Evolutionary conservation across 257 asterid genomes (phyloP).

Genomic region (Avicennia marina): DNA sequence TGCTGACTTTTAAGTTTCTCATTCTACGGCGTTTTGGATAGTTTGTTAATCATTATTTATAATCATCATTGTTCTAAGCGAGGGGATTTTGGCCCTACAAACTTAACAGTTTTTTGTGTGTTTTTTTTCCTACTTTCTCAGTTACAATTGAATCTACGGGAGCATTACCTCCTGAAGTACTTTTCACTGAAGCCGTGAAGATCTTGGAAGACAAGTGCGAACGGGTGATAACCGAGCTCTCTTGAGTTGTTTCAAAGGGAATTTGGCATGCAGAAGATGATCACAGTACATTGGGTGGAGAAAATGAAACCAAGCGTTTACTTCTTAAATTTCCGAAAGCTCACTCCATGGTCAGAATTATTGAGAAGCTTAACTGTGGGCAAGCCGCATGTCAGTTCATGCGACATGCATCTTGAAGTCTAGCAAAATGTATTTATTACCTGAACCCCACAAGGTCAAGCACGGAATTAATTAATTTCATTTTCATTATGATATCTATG

Average conservation of each 20-base stretch:
- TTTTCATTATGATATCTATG: too few species aligned
- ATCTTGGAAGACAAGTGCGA: slow-evolving; percentile 85
- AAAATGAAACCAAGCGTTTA: not conserved
- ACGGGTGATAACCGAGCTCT: slow-evolving; percentile 66
- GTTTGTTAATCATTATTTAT: not conserved
- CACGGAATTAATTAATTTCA: too few species aligned
- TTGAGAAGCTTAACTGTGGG: too few species aligned
- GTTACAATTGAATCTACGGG: slow-evolving; percentile 91
- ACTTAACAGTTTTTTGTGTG: not conserved
- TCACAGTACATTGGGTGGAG: not conserved
- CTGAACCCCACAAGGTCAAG: too few species aligned
- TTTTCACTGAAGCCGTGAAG: slow-evolving; percentile 90
- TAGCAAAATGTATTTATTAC: too few species aligned
- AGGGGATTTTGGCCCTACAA: not conserved
- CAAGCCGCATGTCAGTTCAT: too few species aligned
- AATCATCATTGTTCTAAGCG: not conserved
- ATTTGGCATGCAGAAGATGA: not conserved
- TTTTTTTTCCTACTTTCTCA: slow-evolving; percentile 15
- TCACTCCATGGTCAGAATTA: too few species aligned
- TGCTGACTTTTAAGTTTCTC: too few species aligned
- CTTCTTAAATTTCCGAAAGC: too few species aligned
- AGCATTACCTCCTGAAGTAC: slow-evolving; percentile 78
- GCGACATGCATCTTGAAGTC: too few species aligned
- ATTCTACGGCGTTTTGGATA: too few species aligned
- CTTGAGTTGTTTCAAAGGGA: slow-evolving; percentile 28